Evolutionary conservation across 805 yeast genomes (phyloP), one percentile per base, ranked within the genome.

Genomic region (Metschnikowia vanudenii): DNA sequence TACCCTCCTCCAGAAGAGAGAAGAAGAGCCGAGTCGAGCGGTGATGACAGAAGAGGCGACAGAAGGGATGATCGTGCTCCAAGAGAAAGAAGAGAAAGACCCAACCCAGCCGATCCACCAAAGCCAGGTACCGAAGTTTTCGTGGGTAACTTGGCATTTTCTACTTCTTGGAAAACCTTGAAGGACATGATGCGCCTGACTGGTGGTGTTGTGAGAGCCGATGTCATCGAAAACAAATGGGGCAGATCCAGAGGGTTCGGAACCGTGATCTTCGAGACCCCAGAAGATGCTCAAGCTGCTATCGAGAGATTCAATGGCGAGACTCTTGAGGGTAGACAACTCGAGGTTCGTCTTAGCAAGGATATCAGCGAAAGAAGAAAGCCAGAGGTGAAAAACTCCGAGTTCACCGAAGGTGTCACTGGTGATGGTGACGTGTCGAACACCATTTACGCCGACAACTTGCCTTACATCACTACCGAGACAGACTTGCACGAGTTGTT

Each of bases 211-310:
- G 71, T 78, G 18, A 81, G 94, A 45, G 96, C 96, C 1, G 96
- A 89, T 62, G 82, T 91, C 17, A 79, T 80, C 61, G 63, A 71
- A 41, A 85, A 81, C 55, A 73, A 69, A 34, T 73, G 78, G 54
- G 95, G 96, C 20, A 81, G 85, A 57, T 87, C 96, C 6, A 80
- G 84, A 65, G 97, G 97, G 2, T 84, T 80, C 57, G 97, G 96
- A 43, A 85, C 86, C 10, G 96, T 90, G 24, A 76, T 81, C 18
- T 90, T 82, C 61, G 77, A 73, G 45, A 76, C 77, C 7, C 72
- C 74, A 12, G 89, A 81, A 47, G 90, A 80, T 52, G 96, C 95
- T 17, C 67, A 71, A 33, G 74, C 71, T 38, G 96, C 97, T 2
- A 79, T 90, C 52, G 81, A 75, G 34, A 73, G 68, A 61, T 84